Percentiles rank a stretch among this genome's conserved stretches.
These are phyloP conservation scores for Theobroma grandiflorum DNA, from an alignment of 441 rosid genomes.

Conservation along the genomic window DNA sequence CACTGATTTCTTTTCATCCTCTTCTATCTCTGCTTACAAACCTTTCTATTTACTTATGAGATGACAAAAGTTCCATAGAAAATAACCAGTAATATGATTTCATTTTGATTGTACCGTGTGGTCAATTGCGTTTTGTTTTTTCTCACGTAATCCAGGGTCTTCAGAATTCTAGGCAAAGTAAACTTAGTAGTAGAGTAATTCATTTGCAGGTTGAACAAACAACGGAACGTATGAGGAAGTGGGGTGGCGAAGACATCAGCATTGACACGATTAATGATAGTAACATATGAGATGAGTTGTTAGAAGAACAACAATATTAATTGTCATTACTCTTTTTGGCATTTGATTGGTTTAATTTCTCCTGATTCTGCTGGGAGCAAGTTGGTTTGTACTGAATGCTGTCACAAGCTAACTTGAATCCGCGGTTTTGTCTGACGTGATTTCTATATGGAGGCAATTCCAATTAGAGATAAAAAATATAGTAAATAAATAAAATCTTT, in stretches of 20 bases:
- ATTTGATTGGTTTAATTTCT: not conserved
- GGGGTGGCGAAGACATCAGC: constrained; percentile 63
- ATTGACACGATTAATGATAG: not conserved
- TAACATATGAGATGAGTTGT: not conserved
- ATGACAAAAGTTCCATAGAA: not conserved
- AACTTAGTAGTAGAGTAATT: too few species aligned
- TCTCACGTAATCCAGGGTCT: not conserved
- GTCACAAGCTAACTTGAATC: not conserved
- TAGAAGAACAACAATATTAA: not conserved
- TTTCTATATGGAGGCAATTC: not conserved
- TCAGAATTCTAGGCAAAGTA: not conserved
- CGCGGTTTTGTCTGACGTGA: not conserved
- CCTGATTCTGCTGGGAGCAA: not conserved
- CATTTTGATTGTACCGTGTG: too few species aligned
- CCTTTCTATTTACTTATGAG: too few species aligned
- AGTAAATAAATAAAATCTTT: too few species aligned
- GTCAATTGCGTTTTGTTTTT: not conserved
- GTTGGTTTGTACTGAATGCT: not conserved
- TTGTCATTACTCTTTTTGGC: not conserved
- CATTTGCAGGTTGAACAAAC: constrained; percentile 70
- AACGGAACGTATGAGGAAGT: constrained; percentile 63
- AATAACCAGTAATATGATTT: too few species aligned
- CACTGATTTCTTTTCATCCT: too few species aligned
- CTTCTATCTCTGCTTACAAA: not conserved
- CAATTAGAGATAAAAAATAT: not conserved